Evolutionary conservation across 495 filamentous ascomycete genomes (phyloP), one percentile per base, ranked within the genome.

Genomic region (Corynascus novoguineensis): DNA sequence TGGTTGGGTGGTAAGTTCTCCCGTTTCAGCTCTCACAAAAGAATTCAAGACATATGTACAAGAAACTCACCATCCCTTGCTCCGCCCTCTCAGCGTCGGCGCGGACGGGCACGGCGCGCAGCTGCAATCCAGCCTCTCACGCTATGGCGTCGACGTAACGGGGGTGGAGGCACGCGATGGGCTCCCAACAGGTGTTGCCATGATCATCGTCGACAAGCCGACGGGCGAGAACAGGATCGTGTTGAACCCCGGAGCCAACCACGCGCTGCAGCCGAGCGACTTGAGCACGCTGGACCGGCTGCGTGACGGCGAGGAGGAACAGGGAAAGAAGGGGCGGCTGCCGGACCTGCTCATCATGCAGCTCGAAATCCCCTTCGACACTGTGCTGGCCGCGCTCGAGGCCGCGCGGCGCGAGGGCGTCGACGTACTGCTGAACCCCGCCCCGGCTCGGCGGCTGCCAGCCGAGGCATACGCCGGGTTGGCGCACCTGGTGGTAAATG

Each of bases 171-270:
- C 58, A 79, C 12, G 59, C 7, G 22, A 7, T 4, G 79, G 75
- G 4, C 64, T 74, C 60, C 83, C 83, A 63, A 95, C 89, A 0
- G 93, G 93, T 7, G 79, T 90, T 3, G 89, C 91, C 15, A 78
- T 90, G 24, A 88, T 96, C 35, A 80, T 95, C n/a, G 92, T 96
- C 55, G 85, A 87, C 51, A 78, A 81, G 47, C 80, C 78, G 11
- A 83, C 80, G 7, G 90, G 90, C 0, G 84, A 96, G 76, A 97
- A 97, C 67, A 75, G 92, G 28, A 97, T 97, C 62, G 67, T 97
- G 41, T 76, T 97, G 35, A 78, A 77, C 5, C 86, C 88, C 0
- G 88, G 87, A 31, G 92, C 92, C 4, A 98, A 97, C 68, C 81
- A 83, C 10, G 69, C 62, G 21, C 62, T 73, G 2, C 41, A n/a